Conservation (phyloP, 352 stramenopile species). For the Thalassiosira mediterranea region DNA sequence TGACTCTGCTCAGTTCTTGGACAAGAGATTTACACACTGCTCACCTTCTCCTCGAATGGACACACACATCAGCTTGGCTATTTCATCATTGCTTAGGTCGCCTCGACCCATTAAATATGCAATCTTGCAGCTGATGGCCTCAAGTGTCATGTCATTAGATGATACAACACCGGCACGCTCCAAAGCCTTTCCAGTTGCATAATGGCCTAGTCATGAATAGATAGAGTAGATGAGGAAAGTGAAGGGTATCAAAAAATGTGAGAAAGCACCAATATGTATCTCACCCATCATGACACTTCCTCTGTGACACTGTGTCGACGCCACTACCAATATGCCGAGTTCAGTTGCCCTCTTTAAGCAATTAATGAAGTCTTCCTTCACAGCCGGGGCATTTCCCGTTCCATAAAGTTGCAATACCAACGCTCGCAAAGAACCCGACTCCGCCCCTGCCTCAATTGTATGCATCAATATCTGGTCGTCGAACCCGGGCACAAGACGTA, state of each 20-base stretch:
- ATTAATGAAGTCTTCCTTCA: conserved; percentile 88
- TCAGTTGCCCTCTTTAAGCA: conserved; percentile 86
- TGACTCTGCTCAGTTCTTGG: too few species aligned
- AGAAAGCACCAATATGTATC: too few species aligned
- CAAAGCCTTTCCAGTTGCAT: conserved; percentile 88
- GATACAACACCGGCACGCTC: conserved; percentile 92
- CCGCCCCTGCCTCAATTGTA: conserved; percentile 62
- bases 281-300: conserved; percentile 91
- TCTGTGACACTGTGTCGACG: conserved; percentile 93
- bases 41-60: conserved; percentile 56
- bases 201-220: conserved; percentile 15
- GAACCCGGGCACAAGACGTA: conserved; percentile 87
- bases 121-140: conserved; percentile 91
- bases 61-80: conserved; percentile 57
- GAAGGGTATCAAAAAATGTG: neutral
- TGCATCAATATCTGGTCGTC: conserved; percentile 70
- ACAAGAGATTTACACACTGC: too few species aligned
- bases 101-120: conserved; percentile 89
- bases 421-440: conserved; percentile 54
- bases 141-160: conserved; percentile 95
- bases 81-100: conserved; percentile 56
- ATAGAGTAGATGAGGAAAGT: conserved; percentile 6
- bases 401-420: conserved; percentile 94
- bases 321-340: conserved; percentile 90
- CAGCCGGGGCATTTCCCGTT: conserved; percentile 91